Evolutionary conservation across 768 basidiomycete species (phyloP).

Genomic region (Tricholoma flavovirens): DNA sequence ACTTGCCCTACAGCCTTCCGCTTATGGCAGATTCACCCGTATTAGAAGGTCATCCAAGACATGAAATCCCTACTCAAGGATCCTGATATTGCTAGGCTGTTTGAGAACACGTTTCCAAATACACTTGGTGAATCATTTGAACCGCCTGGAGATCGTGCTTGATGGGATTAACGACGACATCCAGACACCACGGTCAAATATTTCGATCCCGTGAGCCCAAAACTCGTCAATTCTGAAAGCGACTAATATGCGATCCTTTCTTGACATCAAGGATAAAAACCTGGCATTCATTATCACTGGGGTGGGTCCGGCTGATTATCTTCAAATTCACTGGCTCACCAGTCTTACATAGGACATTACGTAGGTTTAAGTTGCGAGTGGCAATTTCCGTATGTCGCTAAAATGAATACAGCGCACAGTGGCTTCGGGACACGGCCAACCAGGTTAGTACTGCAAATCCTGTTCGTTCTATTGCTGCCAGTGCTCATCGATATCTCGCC

Average conservation of each 20-base stretch:
- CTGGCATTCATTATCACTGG: constrained; percentile 80
- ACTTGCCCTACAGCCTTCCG: not conserved
- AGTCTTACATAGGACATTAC: constrained; percentile 54
- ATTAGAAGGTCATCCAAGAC: constrained; percentile 65
- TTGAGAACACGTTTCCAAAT: constrained; percentile 81
- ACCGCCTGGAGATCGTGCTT: not conserved
- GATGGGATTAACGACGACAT: not conserved
- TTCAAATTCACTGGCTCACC: constrained; percentile 1
- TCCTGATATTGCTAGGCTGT: constrained; percentile 70
- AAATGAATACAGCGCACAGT: constrained; percentile 54
- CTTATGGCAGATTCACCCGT: not conserved
- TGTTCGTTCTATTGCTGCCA: not conserved
- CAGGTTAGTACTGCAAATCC: constrained; percentile 38
- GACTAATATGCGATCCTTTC: not conserved
- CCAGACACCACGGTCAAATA: constrained; percentile 78
- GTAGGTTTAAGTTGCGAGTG: constrained; percentile 33
- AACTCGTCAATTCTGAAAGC: no score
- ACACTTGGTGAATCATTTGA: constrained; percentile 51
- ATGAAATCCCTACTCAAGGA: constrained; percentile 70
- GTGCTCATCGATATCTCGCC: not conserved
- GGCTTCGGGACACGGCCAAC: constrained; percentile 79
- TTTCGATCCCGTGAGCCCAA: constrained; percentile 45
- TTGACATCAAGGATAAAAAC: constrained; percentile 46
- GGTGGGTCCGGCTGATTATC: constrained; percentile 29
- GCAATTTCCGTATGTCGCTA: constrained; percentile 3